These are phyloP conservation scores for Cynara cardunculus DNA, from an alignment of 129 eudicot species.

Conservation along the genomic window DNA sequence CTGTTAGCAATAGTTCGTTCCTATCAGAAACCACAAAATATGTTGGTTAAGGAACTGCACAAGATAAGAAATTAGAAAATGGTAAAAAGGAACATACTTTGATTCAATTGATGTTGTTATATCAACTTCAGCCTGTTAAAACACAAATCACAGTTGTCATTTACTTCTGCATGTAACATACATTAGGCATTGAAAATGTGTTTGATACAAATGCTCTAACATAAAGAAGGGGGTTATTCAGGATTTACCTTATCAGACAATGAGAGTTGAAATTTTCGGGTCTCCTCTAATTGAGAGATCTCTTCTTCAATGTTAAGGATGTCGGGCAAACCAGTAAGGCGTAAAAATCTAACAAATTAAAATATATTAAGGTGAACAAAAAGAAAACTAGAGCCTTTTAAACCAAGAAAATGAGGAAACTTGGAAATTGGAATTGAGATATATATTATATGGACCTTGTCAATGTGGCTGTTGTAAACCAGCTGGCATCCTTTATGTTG, in stretches of 20 bases:
- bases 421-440: not conserved
- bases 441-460: constrained; percentile 46
- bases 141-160: constrained; percentile 8
- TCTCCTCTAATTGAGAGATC: constrained; percentile 72
- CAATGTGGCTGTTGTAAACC: constrained; percentile 78
- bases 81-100: constrained; percentile 44
- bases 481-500: constrained; percentile 25
- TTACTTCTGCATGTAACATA: not conserved
- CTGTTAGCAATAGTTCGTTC: constrained; percentile 67
- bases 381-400: not conserved
- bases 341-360: constrained; percentile 55
- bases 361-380: not conserved
- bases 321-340: constrained; percentile 48
- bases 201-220: constrained; percentile 22
- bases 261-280: constrained; percentile 60
- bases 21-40: constrained; percentile 40
- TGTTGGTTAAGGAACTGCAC: constrained; percentile 21
- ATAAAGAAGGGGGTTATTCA: not conserved
- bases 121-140: constrained; percentile 47
- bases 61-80: not conserved
- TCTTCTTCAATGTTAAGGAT: constrained; percentile 47
- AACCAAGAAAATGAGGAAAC: not conserved
- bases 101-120: constrained; percentile 52
- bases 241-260: constrained; percentile 46
- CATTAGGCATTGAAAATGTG: constrained; percentile 9